Conservation (phyloP, 306 rosid genomes). For the Quercus engelmannii region DNA sequence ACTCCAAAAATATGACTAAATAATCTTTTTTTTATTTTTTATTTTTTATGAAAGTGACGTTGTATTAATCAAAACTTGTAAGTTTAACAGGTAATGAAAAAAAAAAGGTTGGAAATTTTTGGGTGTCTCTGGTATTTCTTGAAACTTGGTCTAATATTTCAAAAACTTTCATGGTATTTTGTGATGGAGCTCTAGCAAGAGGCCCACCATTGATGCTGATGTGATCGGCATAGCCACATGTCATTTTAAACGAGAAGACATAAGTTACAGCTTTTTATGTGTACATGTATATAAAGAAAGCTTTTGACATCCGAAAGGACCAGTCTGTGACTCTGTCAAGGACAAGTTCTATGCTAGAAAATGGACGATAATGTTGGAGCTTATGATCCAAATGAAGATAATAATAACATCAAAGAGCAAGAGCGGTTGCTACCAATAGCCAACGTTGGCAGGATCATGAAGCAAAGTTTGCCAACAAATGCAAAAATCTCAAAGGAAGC, state of each 20-base stretch:
- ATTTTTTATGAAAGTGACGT: too few species aligned
- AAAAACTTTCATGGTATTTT: neutral
- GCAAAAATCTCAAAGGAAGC: conserved; percentile 93
- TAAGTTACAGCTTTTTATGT: neutral
- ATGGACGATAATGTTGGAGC: conserved; percentile 1
- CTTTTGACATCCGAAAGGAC: neutral
- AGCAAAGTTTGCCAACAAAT: conserved; percentile 75
- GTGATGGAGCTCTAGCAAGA: neutral
- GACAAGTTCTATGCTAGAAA: neutral
- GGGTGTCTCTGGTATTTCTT: too few species aligned
- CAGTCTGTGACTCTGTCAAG: neutral
- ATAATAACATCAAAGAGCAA: conserved; percentile 61
- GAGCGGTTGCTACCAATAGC: conserved; percentile 94
- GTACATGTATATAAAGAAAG: neutral
- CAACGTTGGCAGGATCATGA: conserved; percentile 90
- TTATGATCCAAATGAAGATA: conserved; percentile 24
- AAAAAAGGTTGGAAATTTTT: too few species aligned
- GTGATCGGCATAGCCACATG: neutral
- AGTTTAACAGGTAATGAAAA: too few species aligned
- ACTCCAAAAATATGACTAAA: too few species aligned
- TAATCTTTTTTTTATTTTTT: too few species aligned
- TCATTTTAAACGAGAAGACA: too few species aligned
- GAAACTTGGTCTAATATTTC: too few species aligned
- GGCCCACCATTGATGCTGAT: conserved; percentile 2
- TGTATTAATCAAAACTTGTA: accelerated